Conservation (phyloP, 306 rosid species). For the Castanea sativa region DNA sequence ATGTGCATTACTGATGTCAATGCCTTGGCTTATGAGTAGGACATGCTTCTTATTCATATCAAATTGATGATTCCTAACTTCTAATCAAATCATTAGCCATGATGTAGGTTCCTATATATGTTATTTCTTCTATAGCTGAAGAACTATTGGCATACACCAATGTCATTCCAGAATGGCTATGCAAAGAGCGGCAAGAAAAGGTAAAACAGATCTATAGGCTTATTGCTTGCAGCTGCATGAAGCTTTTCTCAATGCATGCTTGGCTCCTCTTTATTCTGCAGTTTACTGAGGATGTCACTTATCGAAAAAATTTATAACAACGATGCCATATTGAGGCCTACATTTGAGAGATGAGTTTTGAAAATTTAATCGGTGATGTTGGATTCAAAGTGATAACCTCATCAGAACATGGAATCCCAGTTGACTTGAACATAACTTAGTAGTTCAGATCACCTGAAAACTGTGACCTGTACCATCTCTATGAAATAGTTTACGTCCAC, state of each 20-base stretch:
- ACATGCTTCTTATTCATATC: background rate
- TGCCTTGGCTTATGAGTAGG: background rate
- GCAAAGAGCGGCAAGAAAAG: slow-evolving; percentile 68
- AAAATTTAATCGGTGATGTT: no score
- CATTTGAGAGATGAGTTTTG: background rate
- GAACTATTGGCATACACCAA: slow-evolving; percentile 69
- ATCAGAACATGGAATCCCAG: no score
- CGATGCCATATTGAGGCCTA: slow-evolving; percentile 14
- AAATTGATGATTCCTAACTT: slow-evolving; percentile 1
- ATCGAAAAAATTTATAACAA: no score
- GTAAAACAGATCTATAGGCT: slow-evolving; percentile 29
- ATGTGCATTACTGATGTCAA: background rate
- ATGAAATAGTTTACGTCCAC: no score
- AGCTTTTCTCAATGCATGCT: slow-evolving; percentile 76
- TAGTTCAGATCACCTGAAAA: no score
- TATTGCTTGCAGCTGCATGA: slow-evolving; percentile 20
- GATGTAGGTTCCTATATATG: slow-evolving; percentile 79
- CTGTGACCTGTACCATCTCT: no score
- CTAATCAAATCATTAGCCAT: background rate
- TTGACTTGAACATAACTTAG: no score
- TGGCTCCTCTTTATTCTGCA: slow-evolving; percentile 85
- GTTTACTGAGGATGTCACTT: no score
- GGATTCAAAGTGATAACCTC: no score
- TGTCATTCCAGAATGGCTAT: slow-evolving; percentile 84
- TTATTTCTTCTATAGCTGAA: slow-evolving; percentile 80